Evolutionary conservation across 148 eudicot genomes (phyloP).

Genomic region (Silene uniflora): DNA sequence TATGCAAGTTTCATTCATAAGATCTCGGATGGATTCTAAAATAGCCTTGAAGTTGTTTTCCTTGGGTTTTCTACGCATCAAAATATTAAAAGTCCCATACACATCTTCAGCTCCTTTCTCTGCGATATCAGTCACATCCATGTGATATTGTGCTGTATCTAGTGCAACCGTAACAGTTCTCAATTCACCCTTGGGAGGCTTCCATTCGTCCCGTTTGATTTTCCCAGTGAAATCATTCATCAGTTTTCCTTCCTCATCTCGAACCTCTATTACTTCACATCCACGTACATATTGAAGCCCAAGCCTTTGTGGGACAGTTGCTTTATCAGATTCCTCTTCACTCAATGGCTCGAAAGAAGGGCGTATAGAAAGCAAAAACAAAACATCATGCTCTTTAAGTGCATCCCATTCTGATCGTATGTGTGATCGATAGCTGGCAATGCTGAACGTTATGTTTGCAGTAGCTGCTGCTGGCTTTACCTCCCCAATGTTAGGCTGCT

Average conservation of each 20-base stretch:
- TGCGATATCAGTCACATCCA: constrained; percentile 96
- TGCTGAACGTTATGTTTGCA: constrained; percentile 73
- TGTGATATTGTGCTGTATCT: constrained; percentile 95
- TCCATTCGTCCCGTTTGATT: constrained; percentile 97
- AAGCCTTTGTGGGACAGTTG: constrained; percentile 83
- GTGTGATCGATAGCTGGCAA: constrained; percentile 83
- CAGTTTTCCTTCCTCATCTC: constrained; percentile 85
- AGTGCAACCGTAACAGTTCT: constrained; percentile 94
- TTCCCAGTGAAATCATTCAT: constrained; percentile 98
- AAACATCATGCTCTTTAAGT: constrained; percentile 92
- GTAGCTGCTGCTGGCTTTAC: constrained; percentile 93
- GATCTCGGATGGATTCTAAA: constrained; percentile 93
- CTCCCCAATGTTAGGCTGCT: constrained; percentile 98
- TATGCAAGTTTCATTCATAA: constrained; percentile 98
- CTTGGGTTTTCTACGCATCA: constrained; percentile 98
- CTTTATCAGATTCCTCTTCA: constrained; percentile 75
- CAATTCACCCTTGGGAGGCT: constrained; percentile 96
- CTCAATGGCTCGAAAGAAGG: constrained; percentile 96
- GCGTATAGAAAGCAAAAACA: constrained; percentile 83
- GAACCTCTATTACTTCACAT: constrained; percentile 92
- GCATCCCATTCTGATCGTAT: constrained; percentile 96
- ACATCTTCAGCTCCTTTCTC: constrained; percentile 96
- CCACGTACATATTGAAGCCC: constrained; percentile 99
- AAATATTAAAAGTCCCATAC: constrained; percentile 75
- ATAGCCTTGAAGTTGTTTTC: constrained; percentile 99